These are phyloP conservation scores for Neurospora sp. DNA, from an alignment of 495 filamentous ascomycete genomes.

Conservation along the genomic window DNA sequence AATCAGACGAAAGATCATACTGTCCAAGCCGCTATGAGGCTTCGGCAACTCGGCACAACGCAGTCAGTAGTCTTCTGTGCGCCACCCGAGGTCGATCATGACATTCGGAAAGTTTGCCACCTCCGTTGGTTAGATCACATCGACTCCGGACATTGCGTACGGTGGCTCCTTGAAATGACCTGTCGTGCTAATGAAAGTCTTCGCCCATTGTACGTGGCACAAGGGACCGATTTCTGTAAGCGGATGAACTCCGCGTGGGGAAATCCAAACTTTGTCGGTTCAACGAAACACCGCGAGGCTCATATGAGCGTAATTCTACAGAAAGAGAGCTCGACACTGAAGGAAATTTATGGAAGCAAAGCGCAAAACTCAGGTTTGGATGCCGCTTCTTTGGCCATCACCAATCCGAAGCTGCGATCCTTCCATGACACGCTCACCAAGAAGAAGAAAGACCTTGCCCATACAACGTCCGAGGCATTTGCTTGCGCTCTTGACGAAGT, in stretches of 20 bases:
- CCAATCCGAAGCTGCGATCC: neutral
- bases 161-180: conserved; percentile 50
- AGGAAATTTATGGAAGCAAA: neutral
- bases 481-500: conserved; percentile 34
- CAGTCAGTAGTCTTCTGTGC: conserved; percentile 25
- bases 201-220: conserved; percentile 40
- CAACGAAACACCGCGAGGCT: neutral
- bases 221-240: conserved; percentile 44
- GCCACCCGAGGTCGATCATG: conserved; percentile 32
- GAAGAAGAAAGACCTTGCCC: conserved; percentile 12
- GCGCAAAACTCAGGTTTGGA: neutral
- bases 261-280: neutral
- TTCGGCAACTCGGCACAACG: conserved; percentile 21
- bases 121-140: conserved; percentile 8
- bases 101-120: conserved; percentile 25
- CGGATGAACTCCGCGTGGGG: conserved; percentile 7
- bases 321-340: neutral
- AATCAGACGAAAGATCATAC: conserved; percentile 38
- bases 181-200: conserved; percentile 42
- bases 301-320: neutral
- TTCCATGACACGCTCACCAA: neutral
- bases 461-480: conserved; percentile 1
- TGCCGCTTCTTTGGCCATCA: neutral
- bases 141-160: conserved; percentile 39
- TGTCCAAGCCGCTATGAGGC: conserved; percentile 28